Percentiles rank a stretch among this genome's conserved stretches.
phyloP scores from a whole-genome alignment of 441 rosid genomes.

The Gossypium davidsonii region DNA sequence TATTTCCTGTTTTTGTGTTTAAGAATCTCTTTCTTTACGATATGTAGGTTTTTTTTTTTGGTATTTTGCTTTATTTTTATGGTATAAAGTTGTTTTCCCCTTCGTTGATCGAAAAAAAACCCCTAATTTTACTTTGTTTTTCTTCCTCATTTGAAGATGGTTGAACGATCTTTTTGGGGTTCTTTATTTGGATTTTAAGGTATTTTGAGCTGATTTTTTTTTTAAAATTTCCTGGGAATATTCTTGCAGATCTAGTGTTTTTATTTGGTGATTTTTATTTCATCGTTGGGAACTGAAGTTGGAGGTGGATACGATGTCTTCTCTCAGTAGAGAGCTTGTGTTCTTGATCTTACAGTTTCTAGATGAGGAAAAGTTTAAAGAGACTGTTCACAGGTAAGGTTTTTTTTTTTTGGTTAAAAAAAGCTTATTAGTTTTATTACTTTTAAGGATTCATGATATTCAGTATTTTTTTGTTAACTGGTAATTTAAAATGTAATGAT shows the following conservation, averaged over 20 bases:
- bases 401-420: background rate
- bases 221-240: too few species aligned
- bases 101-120: conserved; percentile 32
- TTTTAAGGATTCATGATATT: background rate
- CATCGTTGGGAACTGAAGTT: too few species aligned
- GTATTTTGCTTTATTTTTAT: conserved; percentile 20
- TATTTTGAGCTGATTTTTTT: conserved; percentile 24
- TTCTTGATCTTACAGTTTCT: conserved; percentile 96
- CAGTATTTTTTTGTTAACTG: background rate
- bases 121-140: conserved; percentile 25
- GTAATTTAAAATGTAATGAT: conserved; percentile 14
- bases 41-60: background rate
- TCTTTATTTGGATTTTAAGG: conserved; percentile 3
- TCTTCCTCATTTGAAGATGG: conserved; percentile 25
- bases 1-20: conserved; percentile 19
- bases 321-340: conserved; percentile 98
- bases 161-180: conserved; percentile 34
- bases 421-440: background rate
- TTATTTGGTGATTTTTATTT: conserved; percentile 23
- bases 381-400: conserved; percentile 89
- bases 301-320: too few species aligned
- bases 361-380: conserved; percentile 97
- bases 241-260: conserved; percentile 67
- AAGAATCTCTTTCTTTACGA: conserved; percentile 31
- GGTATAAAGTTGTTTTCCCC: conserved; percentile 37